A percentile compares a stretch with the other conserved stretches of the same genome.
These are phyloP conservation scores for Neurospora sp. DNA, from an alignment of 495 filamentous ascomycete genomes.

Conservation along the genomic window DNA sequence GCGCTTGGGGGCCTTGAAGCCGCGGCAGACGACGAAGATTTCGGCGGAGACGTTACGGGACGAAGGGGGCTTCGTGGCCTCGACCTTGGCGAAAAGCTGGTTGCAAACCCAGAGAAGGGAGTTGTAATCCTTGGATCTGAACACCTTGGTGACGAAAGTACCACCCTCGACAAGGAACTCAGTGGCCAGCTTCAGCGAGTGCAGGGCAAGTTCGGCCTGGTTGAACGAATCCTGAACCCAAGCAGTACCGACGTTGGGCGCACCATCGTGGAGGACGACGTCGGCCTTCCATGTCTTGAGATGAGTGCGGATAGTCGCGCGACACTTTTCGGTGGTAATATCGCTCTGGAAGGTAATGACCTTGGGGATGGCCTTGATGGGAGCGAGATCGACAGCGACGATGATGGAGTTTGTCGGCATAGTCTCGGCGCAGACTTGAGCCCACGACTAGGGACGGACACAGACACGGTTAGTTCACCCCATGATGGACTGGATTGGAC, in stretches of 20 bases:
- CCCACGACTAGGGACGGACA: slow-evolving; percentile 64
- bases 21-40: slow-evolving; percentile 94
- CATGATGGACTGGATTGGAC: not conserved
- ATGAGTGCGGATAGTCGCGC: slow-evolving; percentile 81
- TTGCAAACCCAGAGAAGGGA: slow-evolving; percentile 95
- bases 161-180: slow-evolving; percentile 88
- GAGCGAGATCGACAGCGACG: slow-evolving; percentile 86
- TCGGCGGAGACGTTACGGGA: slow-evolving; percentile 93
- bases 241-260: slow-evolving; percentile 93
- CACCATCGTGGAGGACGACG: slow-evolving; percentile 94
- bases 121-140: slow-evolving; percentile 97
- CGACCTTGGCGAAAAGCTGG: slow-evolving; percentile 87
- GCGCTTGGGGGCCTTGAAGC: slow-evolving; percentile 78
- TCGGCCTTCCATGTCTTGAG: slow-evolving; percentile 97
- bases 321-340: slow-evolving; percentile 95
- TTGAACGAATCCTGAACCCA: slow-evolving; percentile 99
- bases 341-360: slow-evolving; percentile 94
- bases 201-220: slow-evolving; percentile 87
- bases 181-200: slow-evolving; percentile 85
- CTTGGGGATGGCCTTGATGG: slow-evolving; percentile 91
- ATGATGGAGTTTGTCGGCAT: slow-evolving; percentile 90
- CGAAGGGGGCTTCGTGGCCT: slow-evolving; percentile 94
- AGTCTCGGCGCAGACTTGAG: slow-evolving; percentile 91
- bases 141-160: slow-evolving; percentile 95
- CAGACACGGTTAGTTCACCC: not conserved